A percentile compares a stretch with the other conserved stretches of the same genome.
These are phyloP conservation scores for Aspergillus fumigatus DNA, from an alignment of 2,329 filamentous ascomycete species.

Conservation along the genomic window DNA sequence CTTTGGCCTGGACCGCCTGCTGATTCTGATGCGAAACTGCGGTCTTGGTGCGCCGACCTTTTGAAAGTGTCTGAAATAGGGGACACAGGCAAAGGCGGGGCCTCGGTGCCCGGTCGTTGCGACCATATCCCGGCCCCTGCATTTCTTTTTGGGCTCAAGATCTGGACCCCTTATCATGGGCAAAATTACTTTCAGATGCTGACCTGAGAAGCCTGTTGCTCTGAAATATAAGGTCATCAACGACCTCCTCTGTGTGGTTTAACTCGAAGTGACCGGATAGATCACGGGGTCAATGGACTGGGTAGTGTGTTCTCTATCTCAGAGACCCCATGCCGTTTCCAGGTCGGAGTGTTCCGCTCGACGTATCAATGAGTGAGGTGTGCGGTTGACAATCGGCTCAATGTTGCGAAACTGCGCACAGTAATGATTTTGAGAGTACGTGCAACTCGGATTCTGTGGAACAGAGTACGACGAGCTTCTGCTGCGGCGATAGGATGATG, in stretches of 20 bases:
- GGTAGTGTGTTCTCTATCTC: background rate
- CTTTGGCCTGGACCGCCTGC: slow-evolving; percentile 21
- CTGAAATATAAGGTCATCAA: background rate
- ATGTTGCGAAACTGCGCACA: slow-evolving; percentile 11
- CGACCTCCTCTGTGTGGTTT: background rate
- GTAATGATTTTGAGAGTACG: slow-evolving; percentile 7
- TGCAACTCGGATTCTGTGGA: background rate
- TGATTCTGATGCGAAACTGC: slow-evolving; percentile 7
- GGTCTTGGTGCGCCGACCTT: background rate
- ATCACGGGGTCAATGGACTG: background rate
- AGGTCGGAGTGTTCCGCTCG: background rate
- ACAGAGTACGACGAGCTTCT: slow-evolving; percentile 11
- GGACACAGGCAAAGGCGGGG: background rate
- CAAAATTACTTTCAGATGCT: background rate
- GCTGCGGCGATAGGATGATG: slow-evolving; percentile 1
- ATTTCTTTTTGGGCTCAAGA: background rate
- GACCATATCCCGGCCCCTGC: background rate
- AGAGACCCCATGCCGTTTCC: background rate
- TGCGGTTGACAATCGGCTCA: slow-evolving; percentile 1
- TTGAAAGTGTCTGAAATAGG: background rate
- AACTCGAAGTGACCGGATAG: background rate
- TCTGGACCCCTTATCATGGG: background rate
- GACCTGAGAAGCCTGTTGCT: background rate
- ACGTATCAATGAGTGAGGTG: background rate
- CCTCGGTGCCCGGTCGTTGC: background rate